phyloP scores from a whole-genome alignment of 2,329 filamentous ascomycete genomes.

The Alternaria burnsii region DNA sequence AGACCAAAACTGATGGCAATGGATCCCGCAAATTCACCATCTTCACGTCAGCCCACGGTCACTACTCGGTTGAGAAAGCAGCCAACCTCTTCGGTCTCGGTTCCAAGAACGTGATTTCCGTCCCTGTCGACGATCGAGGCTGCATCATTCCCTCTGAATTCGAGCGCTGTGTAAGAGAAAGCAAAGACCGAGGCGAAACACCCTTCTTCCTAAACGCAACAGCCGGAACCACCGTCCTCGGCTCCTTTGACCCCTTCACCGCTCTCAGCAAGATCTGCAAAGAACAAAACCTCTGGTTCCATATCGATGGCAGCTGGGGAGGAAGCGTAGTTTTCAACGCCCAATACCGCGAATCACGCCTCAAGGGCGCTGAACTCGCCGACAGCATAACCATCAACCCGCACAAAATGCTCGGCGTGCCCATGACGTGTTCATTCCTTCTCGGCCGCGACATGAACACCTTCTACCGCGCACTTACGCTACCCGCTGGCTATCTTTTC shows the following conservation, averaged over 20 bases:
- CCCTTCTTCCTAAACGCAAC: conserved; percentile 97
- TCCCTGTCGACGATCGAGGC: conserved; percentile 77
- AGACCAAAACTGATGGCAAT: conserved; percentile 78
- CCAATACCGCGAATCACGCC: conserved; percentile 68
- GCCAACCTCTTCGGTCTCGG: conserved; percentile 91
- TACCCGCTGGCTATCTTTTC: conserved; percentile 79
- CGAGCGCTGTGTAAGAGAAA: conserved; percentile 67
- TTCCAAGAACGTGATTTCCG: conserved; percentile 72
- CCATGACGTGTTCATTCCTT: conserved; percentile 89
- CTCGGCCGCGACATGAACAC: conserved; percentile 77
- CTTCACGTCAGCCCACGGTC: conserved; percentile 89
- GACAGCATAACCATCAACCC: conserved; percentile 89
- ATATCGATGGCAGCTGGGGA: conserved; percentile 93
- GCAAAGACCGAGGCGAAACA: conserved; percentile 73
- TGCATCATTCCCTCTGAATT: conserved; percentile 75
- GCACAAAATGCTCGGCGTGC: conserved; percentile 96
- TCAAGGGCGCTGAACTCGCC: conserved; percentile 76
- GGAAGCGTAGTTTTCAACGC: conserved; percentile 76
- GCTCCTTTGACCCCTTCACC: conserved; percentile 83
- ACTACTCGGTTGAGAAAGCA: conserved; percentile 95
- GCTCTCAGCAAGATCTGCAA: conserved; percentile 75
- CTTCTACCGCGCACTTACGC: conserved; percentile 85
- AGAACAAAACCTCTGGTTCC: conserved; percentile 82
- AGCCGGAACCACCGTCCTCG: conserved; percentile 91
- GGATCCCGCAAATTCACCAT: conserved; percentile 72